Evolutionary conservation across 2,329 filamentous ascomycete species (phyloP).

Genomic region (Colletotrichum musae): DNA sequence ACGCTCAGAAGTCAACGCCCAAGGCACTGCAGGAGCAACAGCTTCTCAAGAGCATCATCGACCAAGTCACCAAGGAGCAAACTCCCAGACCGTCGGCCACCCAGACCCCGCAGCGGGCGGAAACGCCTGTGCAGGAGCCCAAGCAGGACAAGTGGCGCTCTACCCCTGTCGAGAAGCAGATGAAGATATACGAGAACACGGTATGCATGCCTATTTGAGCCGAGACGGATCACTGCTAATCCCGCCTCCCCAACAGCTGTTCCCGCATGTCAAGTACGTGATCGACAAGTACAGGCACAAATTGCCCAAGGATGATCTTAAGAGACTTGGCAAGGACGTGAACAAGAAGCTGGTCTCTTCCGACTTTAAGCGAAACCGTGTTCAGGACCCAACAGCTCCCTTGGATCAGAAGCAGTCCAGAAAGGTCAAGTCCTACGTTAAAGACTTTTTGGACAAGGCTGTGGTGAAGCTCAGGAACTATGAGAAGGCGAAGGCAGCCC

Average conservation of each 20-base stretch:
- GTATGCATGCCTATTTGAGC: constrained; percentile 65
- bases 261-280: constrained; percentile 87
- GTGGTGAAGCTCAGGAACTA: constrained; percentile 80
- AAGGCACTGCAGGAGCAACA: constrained; percentile 76
- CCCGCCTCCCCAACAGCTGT: constrained; percentile 69
- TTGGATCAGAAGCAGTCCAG: constrained; percentile 84
- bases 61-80: constrained; percentile 82
- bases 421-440: constrained; percentile 85
- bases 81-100: constrained; percentile 69
- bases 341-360: constrained; percentile 92
- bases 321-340: constrained; percentile 75
- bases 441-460: constrained; percentile 87
- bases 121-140: constrained; percentile 68
- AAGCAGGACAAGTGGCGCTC: constrained; percentile 81
- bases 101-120: constrained; percentile 75
- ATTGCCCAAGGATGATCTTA: constrained; percentile 83
- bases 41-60: constrained; percentile 86
- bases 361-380: constrained; percentile 92
- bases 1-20: constrained; percentile 76
- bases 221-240: constrained; percentile 2
- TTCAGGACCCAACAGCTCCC: constrained; percentile 79
- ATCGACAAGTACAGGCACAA: constrained; percentile 90
- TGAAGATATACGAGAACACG: constrained; percentile 95
- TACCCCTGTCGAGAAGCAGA: constrained; percentile 85
- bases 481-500: constrained; percentile 74